Conservation (phyloP, 2,329 filamentous ascomycete genomes). For the Penicillium carneum region DNA sequence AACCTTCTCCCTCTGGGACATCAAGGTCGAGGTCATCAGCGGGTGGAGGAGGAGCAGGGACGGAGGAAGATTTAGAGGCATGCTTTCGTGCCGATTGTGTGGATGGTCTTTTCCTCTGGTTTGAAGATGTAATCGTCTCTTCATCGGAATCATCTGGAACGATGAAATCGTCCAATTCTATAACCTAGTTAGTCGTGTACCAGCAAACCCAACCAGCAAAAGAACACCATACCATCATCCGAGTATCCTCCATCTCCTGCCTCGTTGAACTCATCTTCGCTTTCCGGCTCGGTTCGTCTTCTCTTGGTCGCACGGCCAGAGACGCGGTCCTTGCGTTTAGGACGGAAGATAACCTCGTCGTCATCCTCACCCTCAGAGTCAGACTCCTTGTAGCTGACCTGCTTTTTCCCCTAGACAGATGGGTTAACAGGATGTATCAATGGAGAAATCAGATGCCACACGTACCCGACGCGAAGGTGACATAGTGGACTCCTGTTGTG, state of each 20-base stretch:
- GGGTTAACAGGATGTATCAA: conserved; percentile 6
- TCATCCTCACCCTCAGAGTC: conserved; percentile 74
- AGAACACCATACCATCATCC: conserved; percentile 58
- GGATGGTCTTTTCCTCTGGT: conserved; percentile 73
- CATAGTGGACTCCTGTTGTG: conserved; percentile 57
- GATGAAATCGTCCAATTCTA: conserved; percentile 85
- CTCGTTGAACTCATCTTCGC: conserved; percentile 71
- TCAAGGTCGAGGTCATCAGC: conserved; percentile 65
- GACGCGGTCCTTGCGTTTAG: conserved; percentile 56
- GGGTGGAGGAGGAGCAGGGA: conserved; percentile 60
- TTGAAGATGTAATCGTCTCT: conserved; percentile 61
- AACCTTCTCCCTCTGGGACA: conserved; percentile 60
- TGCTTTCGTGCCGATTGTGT: conserved; percentile 55
- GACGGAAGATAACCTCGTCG: conserved; percentile 73
- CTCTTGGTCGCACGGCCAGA: conserved; percentile 62
- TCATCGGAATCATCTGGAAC: conserved; percentile 86
- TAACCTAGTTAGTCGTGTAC: conserved; percentile 30
- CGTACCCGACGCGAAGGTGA: conserved; percentile 83
- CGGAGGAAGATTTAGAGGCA: conserved; percentile 44
- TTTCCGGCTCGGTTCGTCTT: conserved; percentile 69
- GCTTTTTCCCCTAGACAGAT: conserved; percentile 62
- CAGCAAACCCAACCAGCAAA: neutral
- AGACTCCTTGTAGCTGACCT: conserved; percentile 80
- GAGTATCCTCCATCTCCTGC: conserved; percentile 57
- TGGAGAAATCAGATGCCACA: neutral